phyloP scores from a whole-genome alignment of 352 stramenopile species.

The Pythium phragmitis region DNA sequence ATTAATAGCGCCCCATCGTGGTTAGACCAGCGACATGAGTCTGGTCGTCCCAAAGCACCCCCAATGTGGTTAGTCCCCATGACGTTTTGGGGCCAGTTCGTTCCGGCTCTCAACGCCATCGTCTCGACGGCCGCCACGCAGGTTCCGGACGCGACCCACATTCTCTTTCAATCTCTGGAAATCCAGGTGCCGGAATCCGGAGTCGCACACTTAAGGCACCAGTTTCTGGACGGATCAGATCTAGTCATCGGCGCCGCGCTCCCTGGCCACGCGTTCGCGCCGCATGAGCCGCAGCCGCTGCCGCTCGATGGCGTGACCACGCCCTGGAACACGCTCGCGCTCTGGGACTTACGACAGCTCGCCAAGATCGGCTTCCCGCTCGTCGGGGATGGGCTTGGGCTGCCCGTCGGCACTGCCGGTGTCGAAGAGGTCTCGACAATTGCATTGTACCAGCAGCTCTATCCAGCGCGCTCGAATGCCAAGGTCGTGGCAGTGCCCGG shows the following conservation, averaged over 20 bases:
- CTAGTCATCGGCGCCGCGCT: conserved; percentile 92
- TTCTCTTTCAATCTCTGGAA: conserved; percentile 93
- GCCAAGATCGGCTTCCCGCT: conserved; percentile 90
- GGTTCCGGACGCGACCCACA: conserved; percentile 47
- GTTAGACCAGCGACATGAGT: conserved; percentile 4
- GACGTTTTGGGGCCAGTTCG: conserved; percentile 93
- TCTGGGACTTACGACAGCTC: conserved; percentile 92
- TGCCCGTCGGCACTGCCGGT: conserved; percentile 51
- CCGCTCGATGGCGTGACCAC: conserved; percentile 86
- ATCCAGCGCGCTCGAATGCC: conserved; percentile 52
- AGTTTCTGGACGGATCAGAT: conserved; percentile 68
- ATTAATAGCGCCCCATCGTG: conserved; percentile 14
- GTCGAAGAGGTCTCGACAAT: conserved; percentile 95
- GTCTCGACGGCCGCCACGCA: conserved; percentile 62
- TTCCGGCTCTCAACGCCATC: conserved; percentile 94
- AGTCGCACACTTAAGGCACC: conserved; percentile 56
- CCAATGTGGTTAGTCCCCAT: conserved; percentile 86
- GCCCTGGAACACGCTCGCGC: conserved; percentile 96
- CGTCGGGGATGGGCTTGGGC: conserved; percentile 83
- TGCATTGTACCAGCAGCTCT: conserved; percentile 88
- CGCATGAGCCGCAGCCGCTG: conserved; percentile 37
- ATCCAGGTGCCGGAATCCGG: conserved; percentile 54
- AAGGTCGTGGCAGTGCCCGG: conserved; percentile 84
- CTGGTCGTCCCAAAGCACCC: not conserved
- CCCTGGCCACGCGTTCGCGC: conserved; percentile 71